Evolutionary conservation across 179 eudicot genomes (phyloP), one percentile per base, ranked within the genome.

Genomic region (Drosera spatulata): DNA sequence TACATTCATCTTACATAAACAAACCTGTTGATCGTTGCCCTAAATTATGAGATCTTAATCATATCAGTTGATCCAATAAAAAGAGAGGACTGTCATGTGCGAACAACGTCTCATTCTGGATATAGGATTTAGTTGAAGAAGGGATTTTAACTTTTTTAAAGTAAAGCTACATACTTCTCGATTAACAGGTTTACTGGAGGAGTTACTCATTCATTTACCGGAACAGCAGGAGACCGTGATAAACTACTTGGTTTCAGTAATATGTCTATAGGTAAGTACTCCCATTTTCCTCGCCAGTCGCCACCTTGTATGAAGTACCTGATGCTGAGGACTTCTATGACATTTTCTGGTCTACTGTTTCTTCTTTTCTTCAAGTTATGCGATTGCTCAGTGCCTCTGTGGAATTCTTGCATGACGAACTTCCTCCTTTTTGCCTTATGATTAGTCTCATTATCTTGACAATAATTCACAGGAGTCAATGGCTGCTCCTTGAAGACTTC

Each of bases 161-260:
- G 43, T 8, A 11, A 41, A 55, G 11, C 13, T 50, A 52, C 39
- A 11, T 46, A 12, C 3, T 14, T 59, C 46, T 41, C 62, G 51
- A 53, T 53, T 41, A 22, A 61, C 75, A 94, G 99, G 67, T 87
- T 90, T 60, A 67, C 56, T 65, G 80, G 80, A 69, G 99, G 99
- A 55, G 97, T 90, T 67, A 86, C 79, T 52, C 97, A 94, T 80
- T 90, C 99, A 50, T 94, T 94, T 69, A 94, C 96, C 71, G 99
- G 96, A 61, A 78, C 75, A 68, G 86, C 87, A 43, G 91, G 85
- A 70, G 99, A 94, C 49, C 80, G 84, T 52, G 96, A 90, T 72
- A 81, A 73, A 71, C 82, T 94, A 59, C 84, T 94, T 60, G 75
- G 88, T 58, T 94, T 90, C 74, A 66, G 61, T 56, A 79, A 90